Conservation (phyloP, 2,329 filamentous ascomycete genomes). For the Decorospora gaudefroyi region DNA sequence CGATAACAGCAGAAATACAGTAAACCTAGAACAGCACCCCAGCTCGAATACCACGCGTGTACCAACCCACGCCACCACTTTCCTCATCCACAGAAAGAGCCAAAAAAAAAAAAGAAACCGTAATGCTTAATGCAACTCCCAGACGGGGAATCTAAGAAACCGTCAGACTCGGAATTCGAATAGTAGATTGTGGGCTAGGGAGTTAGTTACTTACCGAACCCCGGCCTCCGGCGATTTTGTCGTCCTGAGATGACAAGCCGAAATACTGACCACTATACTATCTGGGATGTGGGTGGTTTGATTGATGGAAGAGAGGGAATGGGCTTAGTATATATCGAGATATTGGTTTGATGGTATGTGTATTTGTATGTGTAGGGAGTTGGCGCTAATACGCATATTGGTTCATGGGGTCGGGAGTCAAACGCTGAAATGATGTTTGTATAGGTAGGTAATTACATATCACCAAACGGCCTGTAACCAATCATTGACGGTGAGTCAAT, state of each 20-base stretch:
- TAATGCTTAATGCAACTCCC: neutral
- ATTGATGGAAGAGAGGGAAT: neutral
- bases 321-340: neutral
- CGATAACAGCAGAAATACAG: too few relatives aligned
- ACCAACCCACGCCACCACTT: too few relatives aligned
- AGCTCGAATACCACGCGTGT: too few relatives aligned
- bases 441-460: neutral
- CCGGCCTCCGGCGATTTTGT: conserved; percentile 38
- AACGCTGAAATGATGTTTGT: neutral
- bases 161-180: neutral
- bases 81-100: too few relatives aligned
- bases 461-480: neutral
- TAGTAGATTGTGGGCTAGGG: neutral
- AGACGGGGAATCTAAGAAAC: neutral
- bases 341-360: neutral
- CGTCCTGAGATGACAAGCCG: conserved; percentile 8
- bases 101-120: too few relatives aligned
- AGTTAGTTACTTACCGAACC: conserved; percentile 11
- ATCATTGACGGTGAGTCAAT: neutral
- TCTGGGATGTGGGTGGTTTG: conserved; percentile 1
- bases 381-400: neutral
- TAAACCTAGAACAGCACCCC: too few relatives aligned
- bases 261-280: conserved; percentile 13
- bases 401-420: neutral
- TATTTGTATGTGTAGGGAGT: neutral